Conservation (phyloP, 73 alveolate species). For the Tetrahymena thermophila region DNA sequence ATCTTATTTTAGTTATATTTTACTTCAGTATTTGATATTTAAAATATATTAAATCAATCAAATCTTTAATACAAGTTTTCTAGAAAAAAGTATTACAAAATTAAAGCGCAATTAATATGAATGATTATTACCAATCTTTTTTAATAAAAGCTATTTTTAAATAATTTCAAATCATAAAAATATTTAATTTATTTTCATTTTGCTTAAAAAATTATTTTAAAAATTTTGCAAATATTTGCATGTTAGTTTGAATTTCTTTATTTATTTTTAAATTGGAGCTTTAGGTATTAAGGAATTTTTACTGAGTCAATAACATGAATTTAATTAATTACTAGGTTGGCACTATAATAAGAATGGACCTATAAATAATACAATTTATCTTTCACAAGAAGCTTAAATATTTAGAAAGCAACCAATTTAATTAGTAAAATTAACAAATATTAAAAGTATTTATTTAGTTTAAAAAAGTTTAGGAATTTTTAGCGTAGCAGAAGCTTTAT, state of each 20-base stretch:
- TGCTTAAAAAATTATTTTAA: no score
- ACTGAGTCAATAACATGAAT: background rate
- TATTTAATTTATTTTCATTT: no score
- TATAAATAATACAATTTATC: no score
- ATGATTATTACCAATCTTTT: background rate
- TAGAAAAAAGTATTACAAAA: background rate
- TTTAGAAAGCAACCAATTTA: background rate
- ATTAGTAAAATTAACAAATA: background rate
- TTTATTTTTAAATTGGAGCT: no score
- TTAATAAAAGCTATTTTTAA: background rate
- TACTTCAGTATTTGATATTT: background rate
- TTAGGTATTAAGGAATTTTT: no score
- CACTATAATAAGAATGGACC: background rate
- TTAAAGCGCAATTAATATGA: background rate
- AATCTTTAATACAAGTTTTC: background rate
- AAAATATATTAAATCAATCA: background rate
- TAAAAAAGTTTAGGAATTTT: no score
- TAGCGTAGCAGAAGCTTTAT: no score
- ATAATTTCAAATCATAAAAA: no score
- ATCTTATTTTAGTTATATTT: background rate
- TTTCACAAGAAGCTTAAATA: background rate
- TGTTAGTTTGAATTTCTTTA: no score
- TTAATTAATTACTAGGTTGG: background rate
- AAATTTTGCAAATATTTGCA: no score
- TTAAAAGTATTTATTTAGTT: no score